Evolutionary conservation across 2,329 filamentous ascomycete genomes (phyloP).

Genomic region (Dactylellina sp.): DNA sequence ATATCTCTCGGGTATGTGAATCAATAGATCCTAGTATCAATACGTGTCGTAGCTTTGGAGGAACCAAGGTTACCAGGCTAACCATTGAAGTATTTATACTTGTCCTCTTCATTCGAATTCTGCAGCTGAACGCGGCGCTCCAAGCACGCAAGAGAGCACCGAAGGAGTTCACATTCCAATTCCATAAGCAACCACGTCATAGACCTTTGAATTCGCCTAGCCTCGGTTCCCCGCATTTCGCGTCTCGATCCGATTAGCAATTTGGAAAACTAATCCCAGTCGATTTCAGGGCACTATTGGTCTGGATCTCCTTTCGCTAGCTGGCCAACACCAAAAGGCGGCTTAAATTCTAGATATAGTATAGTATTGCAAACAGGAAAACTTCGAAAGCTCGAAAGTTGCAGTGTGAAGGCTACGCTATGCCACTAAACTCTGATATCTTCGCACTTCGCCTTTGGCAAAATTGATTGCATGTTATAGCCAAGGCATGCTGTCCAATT

Average conservation of each 20-base stretch:
- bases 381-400: too few relatives aligned
- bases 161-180: slow-evolving; percentile 38
- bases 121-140: not conserved
- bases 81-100: slow-evolving; percentile 27
- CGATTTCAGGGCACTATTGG: not conserved
- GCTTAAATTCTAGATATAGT: too few relatives aligned
- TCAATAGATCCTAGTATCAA: not conserved
- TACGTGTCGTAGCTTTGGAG: not conserved
- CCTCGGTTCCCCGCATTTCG: slow-evolving; percentile 55
- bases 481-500: too few relatives aligned
- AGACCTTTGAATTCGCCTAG: slow-evolving; percentile 45
- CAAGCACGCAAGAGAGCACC: not conserved
- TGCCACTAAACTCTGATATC: too few relatives aligned
- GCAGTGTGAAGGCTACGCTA: too few relatives aligned
- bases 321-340: not conserved
- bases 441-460: too few relatives aligned
- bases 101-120: not conserved
- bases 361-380: too few relatives aligned
- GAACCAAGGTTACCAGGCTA: not conserved
- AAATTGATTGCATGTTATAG: too few relatives aligned
- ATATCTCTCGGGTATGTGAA: too few relatives aligned
- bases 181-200: slow-evolving; percentile 50
- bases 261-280: slow-evolving; percentile 1
- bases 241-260: slow-evolving; percentile 13
- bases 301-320: not conserved